Conservation (phyloP, 805 yeast species). For the Ogataea pini region DNA sequence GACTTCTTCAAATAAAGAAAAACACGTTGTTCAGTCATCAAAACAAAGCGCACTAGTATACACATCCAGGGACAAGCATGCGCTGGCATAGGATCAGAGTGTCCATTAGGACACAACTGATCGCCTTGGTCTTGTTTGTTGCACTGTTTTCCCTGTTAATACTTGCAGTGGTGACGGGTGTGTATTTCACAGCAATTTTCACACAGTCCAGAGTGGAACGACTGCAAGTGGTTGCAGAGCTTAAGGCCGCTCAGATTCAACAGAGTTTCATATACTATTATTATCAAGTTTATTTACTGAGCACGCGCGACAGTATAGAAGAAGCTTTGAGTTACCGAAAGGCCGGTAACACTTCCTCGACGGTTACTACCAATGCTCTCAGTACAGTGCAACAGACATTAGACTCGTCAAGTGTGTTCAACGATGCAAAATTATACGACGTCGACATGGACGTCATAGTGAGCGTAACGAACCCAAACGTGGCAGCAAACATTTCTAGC, state of each 20-base stretch:
- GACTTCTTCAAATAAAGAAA: neutral
- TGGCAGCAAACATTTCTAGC: constrained; percentile 32
- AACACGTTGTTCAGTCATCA: neutral
- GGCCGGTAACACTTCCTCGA: constrained; percentile 68
- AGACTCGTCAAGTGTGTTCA: constrained; percentile 61
- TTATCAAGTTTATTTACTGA: constrained; percentile 68
- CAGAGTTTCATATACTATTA: constrained; percentile 65
- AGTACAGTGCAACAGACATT: constrained; percentile 60
- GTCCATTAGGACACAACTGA: constrained; percentile 74
- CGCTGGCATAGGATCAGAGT: constrained; percentile 42
- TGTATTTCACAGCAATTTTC: constrained; percentile 67
- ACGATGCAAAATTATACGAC: constrained; percentile 69
- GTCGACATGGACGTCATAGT: constrained; percentile 51
- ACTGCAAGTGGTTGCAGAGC: constrained; percentile 72
- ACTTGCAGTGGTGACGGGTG: constrained; percentile 73
- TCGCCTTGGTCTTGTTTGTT: constrained; percentile 65
- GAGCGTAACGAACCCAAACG: constrained; percentile 38
- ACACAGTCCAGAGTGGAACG: constrained; percentile 66
- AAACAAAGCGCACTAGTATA: neutral
- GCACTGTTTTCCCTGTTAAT: constrained; percentile 65
- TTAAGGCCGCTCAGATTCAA: constrained; percentile 75
- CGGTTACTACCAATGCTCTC: constrained; percentile 48
- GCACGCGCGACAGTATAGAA: constrained; percentile 61
- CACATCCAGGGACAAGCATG: constrained; percentile 11
- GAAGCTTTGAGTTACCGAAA: constrained; percentile 58